Percentiles rank a stretch among this genome's conserved stretches.
These are phyloP conservation scores for Setaria viridis DNA, from an alignment of 202 grass and related monocot genomes.

Conservation along the genomic window DNA sequence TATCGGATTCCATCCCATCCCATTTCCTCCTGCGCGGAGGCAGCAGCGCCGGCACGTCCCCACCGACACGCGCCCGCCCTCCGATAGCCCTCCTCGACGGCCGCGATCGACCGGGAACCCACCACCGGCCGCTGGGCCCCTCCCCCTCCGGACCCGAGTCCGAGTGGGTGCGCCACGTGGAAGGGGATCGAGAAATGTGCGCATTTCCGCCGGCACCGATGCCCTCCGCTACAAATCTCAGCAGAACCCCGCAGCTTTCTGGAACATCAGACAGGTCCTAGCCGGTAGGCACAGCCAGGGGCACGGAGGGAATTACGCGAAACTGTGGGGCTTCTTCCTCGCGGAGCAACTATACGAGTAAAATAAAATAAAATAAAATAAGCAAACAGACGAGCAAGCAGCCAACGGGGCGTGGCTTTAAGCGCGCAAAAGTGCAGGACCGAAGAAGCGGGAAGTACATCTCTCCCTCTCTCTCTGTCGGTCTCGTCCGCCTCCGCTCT, in stretches of 20 bases:
- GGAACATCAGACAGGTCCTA: neutral
- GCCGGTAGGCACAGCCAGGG: neutral
- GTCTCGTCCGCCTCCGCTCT: neutral
- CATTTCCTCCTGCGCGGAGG: neutral
- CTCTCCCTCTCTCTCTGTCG: neutral
- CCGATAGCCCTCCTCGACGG: slow-evolving; percentile 9
- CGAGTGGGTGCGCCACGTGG: slow-evolving; percentile 16
- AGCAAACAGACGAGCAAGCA: neutral
- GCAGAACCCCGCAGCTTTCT: too few relatives aligned
- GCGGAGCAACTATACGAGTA: too few relatives aligned
- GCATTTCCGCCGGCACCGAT: slow-evolving; percentile 19
- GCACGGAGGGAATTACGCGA: fast-evolving
- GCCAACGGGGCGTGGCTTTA: slow-evolving; percentile 1
- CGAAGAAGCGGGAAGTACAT: slow-evolving; percentile 34
- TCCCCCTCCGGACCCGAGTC: neutral
- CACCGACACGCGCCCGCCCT: neutral
- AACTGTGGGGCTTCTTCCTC: neutral
- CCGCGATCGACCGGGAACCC: neutral
- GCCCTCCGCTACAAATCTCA: neutral
- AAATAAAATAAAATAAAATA: too few relatives aligned
- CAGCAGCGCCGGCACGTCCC: neutral
- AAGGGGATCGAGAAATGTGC: slow-evolving; percentile 2
- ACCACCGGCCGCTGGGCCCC: neutral
- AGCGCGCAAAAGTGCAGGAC: neutral
- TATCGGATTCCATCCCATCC: slow-evolving; percentile 2